Conservation (phyloP, 192 early-diverging fungal species). For the Neocallimastix lanati region DNA sequence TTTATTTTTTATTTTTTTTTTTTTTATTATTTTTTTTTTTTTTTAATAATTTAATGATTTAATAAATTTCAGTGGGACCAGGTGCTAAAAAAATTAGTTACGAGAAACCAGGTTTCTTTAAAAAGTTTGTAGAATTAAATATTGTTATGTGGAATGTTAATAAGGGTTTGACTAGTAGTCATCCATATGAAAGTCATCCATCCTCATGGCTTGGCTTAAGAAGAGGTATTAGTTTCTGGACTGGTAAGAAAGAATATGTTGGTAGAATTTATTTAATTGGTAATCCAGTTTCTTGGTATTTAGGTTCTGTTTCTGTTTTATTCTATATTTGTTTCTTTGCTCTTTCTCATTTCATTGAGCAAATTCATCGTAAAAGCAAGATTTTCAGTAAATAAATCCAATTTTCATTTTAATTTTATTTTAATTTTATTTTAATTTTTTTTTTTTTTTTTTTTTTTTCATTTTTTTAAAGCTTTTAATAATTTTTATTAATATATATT, state of each 20-base stretch:
- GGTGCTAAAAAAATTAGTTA: conserved; percentile 2
- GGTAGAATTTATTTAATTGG: conserved; percentile 28
- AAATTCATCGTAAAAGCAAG: conserved; percentile 53
- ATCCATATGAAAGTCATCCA: conserved; percentile 31
- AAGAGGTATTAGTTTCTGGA: conserved; percentile 34
- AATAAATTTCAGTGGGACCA: not conserved
- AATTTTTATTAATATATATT: too few species aligned
- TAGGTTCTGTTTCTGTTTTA: conserved; percentile 7
- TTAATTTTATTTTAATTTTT: too few species aligned
- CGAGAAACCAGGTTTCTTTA: conserved; percentile 16
- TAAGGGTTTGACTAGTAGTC: conserved; percentile 16
- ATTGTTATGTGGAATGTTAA: conserved; percentile 29
- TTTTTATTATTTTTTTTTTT: too few species aligned
- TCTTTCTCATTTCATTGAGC: conserved; percentile 41
- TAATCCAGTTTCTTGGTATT: conserved; percentile 29
- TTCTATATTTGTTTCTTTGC: conserved; percentile 7
- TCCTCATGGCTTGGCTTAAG: conserved; percentile 19
- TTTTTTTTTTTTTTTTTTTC: too few species aligned
- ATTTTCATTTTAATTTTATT: too few species aligned
- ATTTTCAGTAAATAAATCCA: conserved; percentile 4
- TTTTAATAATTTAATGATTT: too few species aligned
- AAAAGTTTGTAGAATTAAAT: conserved; percentile 33
- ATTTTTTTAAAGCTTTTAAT: too few species aligned
- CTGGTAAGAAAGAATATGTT: conserved; percentile 11
- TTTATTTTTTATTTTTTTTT: too few species aligned